Conservation (phyloP, 2,329 filamentous ascomycete genomes). For the Passalora sequoiae region DNA sequence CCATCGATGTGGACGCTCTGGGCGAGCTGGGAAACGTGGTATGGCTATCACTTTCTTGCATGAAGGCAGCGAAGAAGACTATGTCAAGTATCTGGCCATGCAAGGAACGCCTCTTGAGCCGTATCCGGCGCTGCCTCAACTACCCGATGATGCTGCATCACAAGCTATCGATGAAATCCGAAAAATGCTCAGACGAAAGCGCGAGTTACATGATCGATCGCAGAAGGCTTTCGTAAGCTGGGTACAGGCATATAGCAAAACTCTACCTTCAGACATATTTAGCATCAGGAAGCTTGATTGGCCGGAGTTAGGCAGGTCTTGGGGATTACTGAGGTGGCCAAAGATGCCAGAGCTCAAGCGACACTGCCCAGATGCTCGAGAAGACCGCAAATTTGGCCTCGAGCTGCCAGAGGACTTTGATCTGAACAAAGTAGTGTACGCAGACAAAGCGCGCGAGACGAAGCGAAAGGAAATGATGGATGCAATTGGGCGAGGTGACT, state of each 20-base stretch:
- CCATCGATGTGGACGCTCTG: constrained; percentile 60
- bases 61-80: constrained; percentile 81
- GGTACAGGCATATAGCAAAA: constrained; percentile 85
- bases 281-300: constrained; percentile 76
- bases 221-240: constrained; percentile 90
- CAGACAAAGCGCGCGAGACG: constrained; percentile 42
- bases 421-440: constrained; percentile 40
- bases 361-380: constrained; percentile 34
- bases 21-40: constrained; percentile 63
- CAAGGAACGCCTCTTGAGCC: constrained; percentile 32
- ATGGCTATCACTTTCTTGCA: constrained; percentile 81
- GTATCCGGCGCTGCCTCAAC: constrained; percentile 39
- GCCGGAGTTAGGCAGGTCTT: constrained; percentile 72
- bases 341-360: constrained; percentile 78
- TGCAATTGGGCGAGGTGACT: constrained; percentile 27
- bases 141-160: constrained; percentile 57
- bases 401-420: constrained; percentile 32
- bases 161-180: constrained; percentile 58
- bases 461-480: constrained; percentile 37
- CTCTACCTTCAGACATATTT: constrained; percentile 89
- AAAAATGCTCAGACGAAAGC: constrained; percentile 53
- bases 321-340: constrained; percentile 80
- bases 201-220: constrained; percentile 75
- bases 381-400: constrained; percentile 41
- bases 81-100: constrained; percentile 69